Conservation (phyloP, 163 green algal genomes). For the Chlorella variabilis region DNA sequence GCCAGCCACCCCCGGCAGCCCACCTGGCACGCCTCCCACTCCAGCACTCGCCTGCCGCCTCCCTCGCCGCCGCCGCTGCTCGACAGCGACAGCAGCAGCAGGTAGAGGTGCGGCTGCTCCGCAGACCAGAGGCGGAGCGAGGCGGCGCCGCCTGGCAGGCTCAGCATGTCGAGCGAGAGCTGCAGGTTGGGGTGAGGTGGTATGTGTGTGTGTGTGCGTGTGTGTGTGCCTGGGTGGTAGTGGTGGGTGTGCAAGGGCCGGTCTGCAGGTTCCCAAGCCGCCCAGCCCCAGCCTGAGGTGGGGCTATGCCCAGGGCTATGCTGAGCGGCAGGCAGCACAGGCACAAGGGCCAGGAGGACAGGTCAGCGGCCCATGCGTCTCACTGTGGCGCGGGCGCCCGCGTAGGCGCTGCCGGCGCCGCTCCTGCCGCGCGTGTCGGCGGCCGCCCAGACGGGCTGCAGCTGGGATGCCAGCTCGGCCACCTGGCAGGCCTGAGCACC, state of each 20-base stretch:
- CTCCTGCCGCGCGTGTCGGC: conserved; percentile 15
- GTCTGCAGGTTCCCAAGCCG: too few species aligned
- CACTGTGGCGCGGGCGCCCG: conserved; percentile 1
- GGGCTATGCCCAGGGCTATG: too few species aligned
- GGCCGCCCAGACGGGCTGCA: background rate
- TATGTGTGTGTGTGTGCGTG: background rate
- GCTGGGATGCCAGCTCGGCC: background rate
- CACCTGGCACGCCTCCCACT: conserved; percentile 84
- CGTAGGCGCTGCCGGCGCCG: background rate
- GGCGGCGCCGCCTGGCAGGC: conserved; percentile 23
- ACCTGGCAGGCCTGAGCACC: background rate
- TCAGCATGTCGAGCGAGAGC: conserved; percentile 26
- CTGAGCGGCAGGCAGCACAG: too few species aligned
- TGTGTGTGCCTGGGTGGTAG: too few species aligned
- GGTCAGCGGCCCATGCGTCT: too few species aligned
- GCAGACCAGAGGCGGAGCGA: conserved; percentile 81
- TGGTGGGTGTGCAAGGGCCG: too few species aligned
- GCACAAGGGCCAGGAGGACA: too few species aligned
- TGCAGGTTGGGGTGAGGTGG: background rate
- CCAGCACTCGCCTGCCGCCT: conserved; percentile 45
- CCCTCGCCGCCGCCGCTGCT: background rate
- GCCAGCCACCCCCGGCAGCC: background rate
- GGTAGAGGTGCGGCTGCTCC: conserved; percentile 87
- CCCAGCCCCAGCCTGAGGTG: too few species aligned
- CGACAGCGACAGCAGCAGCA: conserved; percentile 79